Evolutionary conservation across 129 eudicot species (phyloP).

Genomic region (Helianthus annuus): HanXRQr2.0-SUNRISE NC_035447.2:12252613-12253112

Average conservation of each 20-base stretch:
- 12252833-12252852: not conserved
- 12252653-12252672: not conserved
- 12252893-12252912: not conserved
- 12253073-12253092: not conserved
- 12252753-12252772: not conserved
- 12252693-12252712: not conserved
- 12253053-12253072: not conserved
- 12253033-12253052: not conserved
- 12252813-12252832: too few relatives aligned
- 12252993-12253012: not conserved
- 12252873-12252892: not conserved
- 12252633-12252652: not conserved
- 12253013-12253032: not conserved
- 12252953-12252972: not conserved
- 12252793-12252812: not conserved
- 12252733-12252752: not conserved
- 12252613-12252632: not conserved
- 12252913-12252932: not conserved
- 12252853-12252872: not conserved
- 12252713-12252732: not conserved
- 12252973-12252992: not conserved
- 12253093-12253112: not conserved
- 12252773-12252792: not conserved
- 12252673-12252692: not conserved
- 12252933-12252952: not conserved